These are phyloP conservation scores for Globisporangium heterothallicum DNA, from an alignment of 352 stramenopile genomes.

Conservation along the genomic window DNA sequence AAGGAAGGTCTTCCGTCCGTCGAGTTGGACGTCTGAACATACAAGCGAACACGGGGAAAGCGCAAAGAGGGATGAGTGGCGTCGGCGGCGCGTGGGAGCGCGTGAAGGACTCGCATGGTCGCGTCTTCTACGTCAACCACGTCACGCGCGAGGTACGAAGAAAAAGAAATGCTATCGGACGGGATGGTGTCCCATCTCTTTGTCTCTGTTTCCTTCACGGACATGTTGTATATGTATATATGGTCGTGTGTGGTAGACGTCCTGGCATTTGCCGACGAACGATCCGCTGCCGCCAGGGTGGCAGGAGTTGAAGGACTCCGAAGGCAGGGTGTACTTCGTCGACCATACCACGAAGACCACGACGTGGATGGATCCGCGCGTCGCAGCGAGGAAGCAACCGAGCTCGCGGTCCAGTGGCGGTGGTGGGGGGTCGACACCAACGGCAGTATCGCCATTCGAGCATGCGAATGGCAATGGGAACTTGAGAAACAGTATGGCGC, in stretches of 20 bases:
- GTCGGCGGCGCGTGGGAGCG: conserved; percentile 53
- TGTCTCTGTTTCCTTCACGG: not conserved
- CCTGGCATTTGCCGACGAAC: conserved; percentile 66
- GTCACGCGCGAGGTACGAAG: conserved; percentile 67
- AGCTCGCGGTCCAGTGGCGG: conserved; percentile 11
- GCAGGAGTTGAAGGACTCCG: conserved; percentile 72
- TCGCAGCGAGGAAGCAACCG: conserved; percentile 17
- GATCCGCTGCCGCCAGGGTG: conserved; percentile 66
- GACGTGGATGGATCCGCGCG: conserved; percentile 77
- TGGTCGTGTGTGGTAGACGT: conserved; percentile 39
- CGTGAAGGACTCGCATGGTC: conserved; percentile 72
- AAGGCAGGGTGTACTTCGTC: conserved; percentile 80
- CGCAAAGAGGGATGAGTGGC: not conserved
- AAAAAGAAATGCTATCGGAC: not conserved
- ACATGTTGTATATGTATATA: conserved; percentile 3
- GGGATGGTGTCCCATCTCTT: not conserved
- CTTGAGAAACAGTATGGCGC: not conserved
- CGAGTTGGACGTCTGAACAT: too few species aligned
- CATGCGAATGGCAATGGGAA: conserved; percentile 8
- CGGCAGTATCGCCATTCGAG: conserved; percentile 3
- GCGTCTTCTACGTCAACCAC: conserved; percentile 87
- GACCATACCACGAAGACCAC: conserved; percentile 72
- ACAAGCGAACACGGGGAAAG: not conserved
- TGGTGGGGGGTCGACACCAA: conserved; percentile 11
- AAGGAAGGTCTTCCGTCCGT: too few species aligned